Evolutionary conservation across 257 asterid species (phyloP).

Genomic region (Gardenia jasminoides): DNA sequence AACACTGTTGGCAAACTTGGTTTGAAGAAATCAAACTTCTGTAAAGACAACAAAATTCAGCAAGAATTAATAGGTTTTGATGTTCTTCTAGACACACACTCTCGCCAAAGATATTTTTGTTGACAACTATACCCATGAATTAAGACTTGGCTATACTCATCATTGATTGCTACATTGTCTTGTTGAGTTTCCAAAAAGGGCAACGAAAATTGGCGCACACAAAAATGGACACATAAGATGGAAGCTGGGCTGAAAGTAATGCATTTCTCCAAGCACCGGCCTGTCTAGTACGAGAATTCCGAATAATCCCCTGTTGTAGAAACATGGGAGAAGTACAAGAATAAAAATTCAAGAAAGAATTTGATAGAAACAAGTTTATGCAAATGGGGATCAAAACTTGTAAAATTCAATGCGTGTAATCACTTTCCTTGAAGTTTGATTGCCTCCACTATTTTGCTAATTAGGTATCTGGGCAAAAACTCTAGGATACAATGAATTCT

Average conservation of each 20-base stretch:
- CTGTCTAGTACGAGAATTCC: conserved; percentile 64
- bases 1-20: too few relatives aligned
- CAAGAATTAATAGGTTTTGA: not conserved
- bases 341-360: too few relatives aligned
- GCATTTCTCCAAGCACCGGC: conserved; percentile 40
- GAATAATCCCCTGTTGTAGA: conserved; percentile 94
- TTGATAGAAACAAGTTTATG: too few relatives aligned
- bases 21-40: not conserved
- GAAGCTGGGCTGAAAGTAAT: conserved; percentile 33
- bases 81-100: not conserved
- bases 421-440: too few relatives aligned
- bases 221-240: not conserved
- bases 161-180: not conserved
- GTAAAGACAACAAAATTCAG: not conserved
- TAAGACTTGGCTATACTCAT: not conserved
- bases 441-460: too few relatives aligned
- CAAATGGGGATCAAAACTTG: too few relatives aligned
- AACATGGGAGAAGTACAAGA: too few relatives aligned
- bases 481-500: too few relatives aligned
- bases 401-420: too few relatives aligned
- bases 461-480: too few relatives aligned
- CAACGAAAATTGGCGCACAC: not conserved
- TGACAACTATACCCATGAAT: not conserved
- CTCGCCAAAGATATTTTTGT: not conserved
- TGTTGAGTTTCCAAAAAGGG: too few relatives aligned